Percentiles rank a stretch among this genome's conserved stretches.
These are phyloP conservation scores for Trametes meyenii DNA, from an alignment of 768 basidiomycete species.

Conservation along the genomic window DNA sequence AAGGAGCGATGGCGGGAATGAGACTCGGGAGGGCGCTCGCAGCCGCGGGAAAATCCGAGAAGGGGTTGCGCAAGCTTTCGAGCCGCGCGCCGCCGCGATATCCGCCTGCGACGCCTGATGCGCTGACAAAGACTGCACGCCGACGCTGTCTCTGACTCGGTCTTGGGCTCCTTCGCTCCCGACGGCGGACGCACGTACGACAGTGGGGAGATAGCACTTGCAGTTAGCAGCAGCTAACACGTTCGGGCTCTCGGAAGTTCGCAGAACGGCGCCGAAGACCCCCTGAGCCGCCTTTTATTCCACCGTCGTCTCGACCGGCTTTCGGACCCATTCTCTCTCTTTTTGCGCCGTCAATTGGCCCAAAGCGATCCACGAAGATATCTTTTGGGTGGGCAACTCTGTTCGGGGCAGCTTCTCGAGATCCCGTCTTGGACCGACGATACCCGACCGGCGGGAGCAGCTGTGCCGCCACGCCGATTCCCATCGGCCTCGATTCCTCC, in stretches of 20 bases:
- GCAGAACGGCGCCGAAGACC: slow-evolving; percentile 6
- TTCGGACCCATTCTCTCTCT: neutral
- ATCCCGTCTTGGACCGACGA: slow-evolving; percentile 4
- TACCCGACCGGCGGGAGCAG: slow-evolving; percentile 4
- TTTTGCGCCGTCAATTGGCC: neutral
- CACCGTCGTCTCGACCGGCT: neutral
- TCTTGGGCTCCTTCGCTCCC: slow-evolving; percentile 1
- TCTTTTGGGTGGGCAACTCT: neutral
- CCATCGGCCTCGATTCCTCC: slow-evolving; percentile 5
- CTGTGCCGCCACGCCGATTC: neutral
- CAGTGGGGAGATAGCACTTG: slow-evolving; percentile 4
- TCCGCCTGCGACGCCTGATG: neutral
- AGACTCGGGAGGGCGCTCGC: slow-evolving; percentile 16
- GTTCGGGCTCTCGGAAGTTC: no score
- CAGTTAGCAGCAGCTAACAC: no score
- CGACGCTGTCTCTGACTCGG: slow-evolving; percentile 7
- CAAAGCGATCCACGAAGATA: no score
- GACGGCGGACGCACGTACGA: neutral
- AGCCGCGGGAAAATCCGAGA: slow-evolving; percentile 19
- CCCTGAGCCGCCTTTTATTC: neutral
- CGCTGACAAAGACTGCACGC: slow-evolving; percentile 9
- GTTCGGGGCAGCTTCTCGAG: neutral
- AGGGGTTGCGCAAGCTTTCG: slow-evolving; percentile 23
- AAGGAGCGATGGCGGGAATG: slow-evolving; percentile 19
- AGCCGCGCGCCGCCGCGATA: slow-evolving; percentile 4